These are phyloP conservation scores for Zhuliangozyma parablackwelliae DNA, from an alignment of 1,139 yeast genomes.

Conservation along the genomic window DNA sequence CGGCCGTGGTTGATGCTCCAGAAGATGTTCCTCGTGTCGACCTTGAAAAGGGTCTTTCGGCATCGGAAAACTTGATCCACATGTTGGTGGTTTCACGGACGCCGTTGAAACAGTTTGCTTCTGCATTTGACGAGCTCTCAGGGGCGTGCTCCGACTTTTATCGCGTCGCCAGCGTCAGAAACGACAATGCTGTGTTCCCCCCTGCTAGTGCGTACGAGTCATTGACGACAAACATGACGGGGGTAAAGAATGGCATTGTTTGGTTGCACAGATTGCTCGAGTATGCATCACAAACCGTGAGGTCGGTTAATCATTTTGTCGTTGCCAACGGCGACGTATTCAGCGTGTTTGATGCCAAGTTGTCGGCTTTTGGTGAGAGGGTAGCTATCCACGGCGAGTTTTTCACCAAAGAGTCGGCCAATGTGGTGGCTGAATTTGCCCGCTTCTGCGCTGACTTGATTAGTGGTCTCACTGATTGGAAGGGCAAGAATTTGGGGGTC, in stretches of 20 bases:
- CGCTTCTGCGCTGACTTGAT: slow-evolving; percentile 15
- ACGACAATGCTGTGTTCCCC: slow-evolving; percentile 8
- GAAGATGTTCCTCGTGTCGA: slow-evolving; percentile 77
- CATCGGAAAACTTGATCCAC: slow-evolving; percentile 68
- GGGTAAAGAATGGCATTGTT: slow-evolving; percentile 14
- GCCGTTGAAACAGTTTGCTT: slow-evolving; percentile 36
- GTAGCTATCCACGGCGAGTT: slow-evolving; percentile 8
- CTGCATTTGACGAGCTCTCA: slow-evolving; percentile 10
- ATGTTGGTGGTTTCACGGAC: slow-evolving; percentile 47
- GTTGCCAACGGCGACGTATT: slow-evolving; percentile 14
- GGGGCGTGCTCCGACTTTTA: slow-evolving; percentile 13
- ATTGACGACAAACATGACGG: slow-evolving; percentile 14
- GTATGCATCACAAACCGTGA: slow-evolving; percentile 36
- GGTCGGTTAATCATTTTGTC: slow-evolving; percentile 14
- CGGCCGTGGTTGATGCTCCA: slow-evolving; percentile 54
- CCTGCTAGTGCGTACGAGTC: slow-evolving; percentile 18
- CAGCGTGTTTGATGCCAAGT: slow-evolving; percentile 16
- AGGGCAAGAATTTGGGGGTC: slow-evolving; percentile 16
- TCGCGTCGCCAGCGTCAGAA: slow-evolving; percentile 13
- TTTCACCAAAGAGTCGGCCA: slow-evolving; percentile 12
- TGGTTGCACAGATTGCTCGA: slow-evolving; percentile 52
- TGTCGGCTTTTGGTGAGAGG: slow-evolving; percentile 11
- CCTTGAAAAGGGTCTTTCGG: slow-evolving; percentile 72
- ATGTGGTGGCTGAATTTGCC: slow-evolving; percentile 18
- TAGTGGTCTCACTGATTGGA: slow-evolving; percentile 24